Conservation (phyloP, 2,329 filamentous ascomycete species). For the Venturia oleaginea region DNA sequence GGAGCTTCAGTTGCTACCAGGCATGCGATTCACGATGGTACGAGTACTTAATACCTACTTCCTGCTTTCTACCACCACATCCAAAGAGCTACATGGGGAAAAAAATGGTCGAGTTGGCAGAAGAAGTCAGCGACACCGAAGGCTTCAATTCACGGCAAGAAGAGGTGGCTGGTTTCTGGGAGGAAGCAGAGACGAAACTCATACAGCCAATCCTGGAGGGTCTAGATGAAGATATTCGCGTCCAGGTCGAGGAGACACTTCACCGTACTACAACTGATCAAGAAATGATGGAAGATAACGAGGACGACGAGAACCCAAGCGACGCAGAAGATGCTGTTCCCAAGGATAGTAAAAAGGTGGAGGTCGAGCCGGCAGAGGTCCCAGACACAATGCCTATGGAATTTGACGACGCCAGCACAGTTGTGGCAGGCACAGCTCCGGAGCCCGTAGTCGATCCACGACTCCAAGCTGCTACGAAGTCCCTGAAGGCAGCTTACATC, state of each 20-base stretch:
- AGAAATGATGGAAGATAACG: conserved; percentile 25
- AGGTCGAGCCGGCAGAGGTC: background rate
- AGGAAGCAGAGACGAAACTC: conserved; percentile 67
- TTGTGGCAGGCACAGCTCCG: background rate
- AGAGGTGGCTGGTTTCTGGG: conserved; percentile 77
- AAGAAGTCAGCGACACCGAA: conserved; percentile 63
- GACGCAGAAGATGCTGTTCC: conserved; percentile 23
- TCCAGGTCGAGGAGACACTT: conserved; percentile 54
- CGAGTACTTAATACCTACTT: conserved; percentile 91
- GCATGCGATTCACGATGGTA: conserved; percentile 93
- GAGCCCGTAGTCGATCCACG: background rate
- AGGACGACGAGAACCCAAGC: conserved; percentile 27
- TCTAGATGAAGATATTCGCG: conserved; percentile 55
- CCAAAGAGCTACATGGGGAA: conserved; percentile 77
- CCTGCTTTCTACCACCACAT: conserved; percentile 86
- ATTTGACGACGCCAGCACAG: background rate
- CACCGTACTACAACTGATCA: conserved; percentile 25
- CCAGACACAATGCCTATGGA: background rate
- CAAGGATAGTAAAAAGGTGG: conserved; percentile 3
- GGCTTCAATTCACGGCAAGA: conserved; percentile 59
- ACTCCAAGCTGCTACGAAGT: conserved; percentile 31
- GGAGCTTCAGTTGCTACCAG: conserved; percentile 89
- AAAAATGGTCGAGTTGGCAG: conserved; percentile 69
- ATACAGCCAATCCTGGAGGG: conserved; percentile 58
- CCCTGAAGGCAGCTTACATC: conserved; percentile 71